Evolutionary conservation across 2,329 filamentous ascomycete species (phyloP).

Genomic region (Colletotrichum eremochloae): DNA sequence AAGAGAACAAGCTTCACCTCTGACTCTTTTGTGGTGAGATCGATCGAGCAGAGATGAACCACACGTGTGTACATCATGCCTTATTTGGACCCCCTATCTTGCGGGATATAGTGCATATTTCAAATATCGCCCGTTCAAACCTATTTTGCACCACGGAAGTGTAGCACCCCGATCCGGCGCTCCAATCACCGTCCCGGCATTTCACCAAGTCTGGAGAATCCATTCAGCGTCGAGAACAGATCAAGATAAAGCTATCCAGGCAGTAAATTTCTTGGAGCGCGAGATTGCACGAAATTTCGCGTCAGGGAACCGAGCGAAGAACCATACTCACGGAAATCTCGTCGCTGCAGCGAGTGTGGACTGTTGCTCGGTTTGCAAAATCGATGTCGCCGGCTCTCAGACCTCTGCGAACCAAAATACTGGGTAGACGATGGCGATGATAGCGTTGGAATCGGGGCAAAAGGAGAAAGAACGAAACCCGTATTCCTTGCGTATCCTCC

Average conservation of each 20-base stretch:
- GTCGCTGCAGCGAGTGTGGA: background rate
- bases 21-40: background rate
- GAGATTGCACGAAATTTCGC: background rate
- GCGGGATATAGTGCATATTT: background rate
- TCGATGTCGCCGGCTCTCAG: slow-evolving; percentile 13
- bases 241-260: background rate
- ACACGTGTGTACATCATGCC: too few relatives aligned
- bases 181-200: background rate
- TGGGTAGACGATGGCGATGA: slow-evolving; percentile 1
- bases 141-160: background rate
- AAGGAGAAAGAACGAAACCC: background rate
- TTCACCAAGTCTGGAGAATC: background rate
- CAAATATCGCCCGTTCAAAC: background rate
- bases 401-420: background rate
- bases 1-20: background rate
- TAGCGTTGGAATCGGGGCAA: slow-evolving; percentile 10
- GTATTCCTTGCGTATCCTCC: slow-evolving; percentile 31
- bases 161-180: background rate
- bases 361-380: background rate
- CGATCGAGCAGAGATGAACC: background rate
- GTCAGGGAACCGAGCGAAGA: background rate
- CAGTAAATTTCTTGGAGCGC: background rate
- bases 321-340: background rate
- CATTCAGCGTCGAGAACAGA: background rate
- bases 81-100: background rate